Conservation (phyloP, 2,329 filamentous ascomycete genomes). For the Scedosporium boydii region DNA sequence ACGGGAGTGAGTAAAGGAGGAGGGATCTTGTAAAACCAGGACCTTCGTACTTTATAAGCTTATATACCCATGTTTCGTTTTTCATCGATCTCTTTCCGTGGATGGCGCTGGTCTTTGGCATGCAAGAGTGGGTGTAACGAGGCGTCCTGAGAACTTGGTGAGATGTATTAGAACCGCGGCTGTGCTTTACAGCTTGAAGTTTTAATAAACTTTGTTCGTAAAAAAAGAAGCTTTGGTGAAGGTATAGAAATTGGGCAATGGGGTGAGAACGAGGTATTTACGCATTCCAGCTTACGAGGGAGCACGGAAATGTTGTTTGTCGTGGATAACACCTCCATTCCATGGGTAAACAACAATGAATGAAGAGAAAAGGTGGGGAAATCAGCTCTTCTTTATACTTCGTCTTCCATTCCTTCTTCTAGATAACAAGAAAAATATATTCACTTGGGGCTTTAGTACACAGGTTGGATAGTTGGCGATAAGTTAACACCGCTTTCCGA, state of each 20-base stretch:
- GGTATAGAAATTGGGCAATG: no score
- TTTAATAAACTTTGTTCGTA: no score
- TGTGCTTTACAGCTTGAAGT: no score
- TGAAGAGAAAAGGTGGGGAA: background rate
- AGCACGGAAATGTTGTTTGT: no score
- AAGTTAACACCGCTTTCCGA: background rate
- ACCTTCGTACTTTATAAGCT: background rate
- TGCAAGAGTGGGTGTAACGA: no score
- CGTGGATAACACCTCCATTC: background rate
- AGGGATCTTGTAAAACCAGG: background rate
- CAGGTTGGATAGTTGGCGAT: background rate
- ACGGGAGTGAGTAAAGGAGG: background rate
- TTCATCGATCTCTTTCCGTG: background rate
- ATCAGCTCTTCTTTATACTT: background rate
- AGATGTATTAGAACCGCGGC: no score
- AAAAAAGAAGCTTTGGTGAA: no score
- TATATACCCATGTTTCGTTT: background rate
- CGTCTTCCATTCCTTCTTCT: background rate
- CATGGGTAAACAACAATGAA: background rate
- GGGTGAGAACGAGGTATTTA: no score
- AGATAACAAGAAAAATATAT: background rate
- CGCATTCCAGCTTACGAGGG: no score
- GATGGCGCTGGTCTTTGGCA: no score
- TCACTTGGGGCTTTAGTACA: constrained; percentile 2
- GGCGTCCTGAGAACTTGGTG: no score